phyloP scores from a whole-genome alignment of 257 asterid species.

The Lycium barbarum region DNA sequence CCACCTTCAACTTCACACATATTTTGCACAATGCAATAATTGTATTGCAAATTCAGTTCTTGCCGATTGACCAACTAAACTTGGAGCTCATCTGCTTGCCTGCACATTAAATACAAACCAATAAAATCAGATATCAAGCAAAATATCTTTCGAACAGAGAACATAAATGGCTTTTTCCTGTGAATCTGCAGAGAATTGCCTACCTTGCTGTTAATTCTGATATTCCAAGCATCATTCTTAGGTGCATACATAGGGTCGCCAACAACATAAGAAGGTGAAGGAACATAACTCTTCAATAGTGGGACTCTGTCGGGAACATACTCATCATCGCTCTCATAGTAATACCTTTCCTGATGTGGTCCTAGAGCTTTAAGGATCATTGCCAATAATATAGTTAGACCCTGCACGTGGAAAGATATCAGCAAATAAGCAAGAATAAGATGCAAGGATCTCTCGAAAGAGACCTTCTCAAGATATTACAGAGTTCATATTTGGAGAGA shows the following conservation, averaged over 20 bases:
- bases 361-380: conserved; percentile 90
- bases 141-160: neutral
- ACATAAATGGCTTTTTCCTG: neutral
- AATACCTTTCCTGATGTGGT: conserved; percentile 73
- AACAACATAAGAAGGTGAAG: conserved; percentile 65
- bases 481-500: neutral
- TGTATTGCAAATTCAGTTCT: neutral
- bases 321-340: conserved; percentile 96
- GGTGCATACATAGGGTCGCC: conserved; percentile 65
- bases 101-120: conserved; percentile 31
- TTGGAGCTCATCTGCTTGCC: conserved; percentile 47
- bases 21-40: neutral
- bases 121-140: neutral
- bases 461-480: neutral
- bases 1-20: neutral
- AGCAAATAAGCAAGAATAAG: conserved; percentile 29
- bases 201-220: conserved; percentile 81
- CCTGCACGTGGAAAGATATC: conserved; percentile 58
- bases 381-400: conserved; percentile 69
- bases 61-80: conserved; percentile 5
- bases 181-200: conserved; percentile 7
- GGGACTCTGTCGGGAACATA: conserved; percentile 83
- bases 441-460: neutral
- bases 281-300: conserved; percentile 76
- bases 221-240: conserved; percentile 68